Base-by-base conservation (phyloP, 2,329 filamentous ascomycete genomes). In the Elsinoe batatas region DNA sequence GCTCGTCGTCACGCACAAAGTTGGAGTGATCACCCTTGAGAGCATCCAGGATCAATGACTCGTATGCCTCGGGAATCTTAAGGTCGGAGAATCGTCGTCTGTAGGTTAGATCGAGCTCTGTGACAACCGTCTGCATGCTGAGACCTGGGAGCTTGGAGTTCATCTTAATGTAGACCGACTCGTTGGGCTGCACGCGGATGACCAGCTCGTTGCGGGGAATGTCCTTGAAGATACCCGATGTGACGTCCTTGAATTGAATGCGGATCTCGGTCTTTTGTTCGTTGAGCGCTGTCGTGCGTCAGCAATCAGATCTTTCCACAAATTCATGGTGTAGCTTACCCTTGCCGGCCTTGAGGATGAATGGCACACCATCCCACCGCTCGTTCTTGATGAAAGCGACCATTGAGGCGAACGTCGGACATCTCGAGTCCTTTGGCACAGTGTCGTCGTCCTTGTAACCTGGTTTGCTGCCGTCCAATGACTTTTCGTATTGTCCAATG, bases 151-250 rank as follows among this genome's bases (percentile, higher is more conserved):
- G 80, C 80, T 98, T 98, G 30, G 91, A 97, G 85, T 98, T 98
- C 93, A 98, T 98, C 84, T 98, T 98, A 74, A 97, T 95, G 77
- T 98, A 98, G 63, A 98, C 91, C 70, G 88, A 95, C 80, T 98
- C 93, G 77, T 98, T 98, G 65, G 93, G 93, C 78, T 98, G 93
- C 62, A 98, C 95, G 64, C 93, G 91, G 78, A 98, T 96, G 67
- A 98, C 93, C 62, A 98, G 86, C 77, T 98, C 93, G 78, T 98
- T 98, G 64, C 94, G 87, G 58, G 93, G 94, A 68, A 98, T 98
- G 71, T 98, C 91, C 81, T 97, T 97, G 79, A 98, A 98, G 74
- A 98, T 98, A 63, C 94, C 93, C 49, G 91, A 96, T 18, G 93
- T 97, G 62, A 98, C 93, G 70, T 98, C 93, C 80, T 95, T 95